Evolutionary conservation across 2,329 filamentous ascomycete species (phyloP).

Genomic region (Setomelanomma holmii): DNA sequence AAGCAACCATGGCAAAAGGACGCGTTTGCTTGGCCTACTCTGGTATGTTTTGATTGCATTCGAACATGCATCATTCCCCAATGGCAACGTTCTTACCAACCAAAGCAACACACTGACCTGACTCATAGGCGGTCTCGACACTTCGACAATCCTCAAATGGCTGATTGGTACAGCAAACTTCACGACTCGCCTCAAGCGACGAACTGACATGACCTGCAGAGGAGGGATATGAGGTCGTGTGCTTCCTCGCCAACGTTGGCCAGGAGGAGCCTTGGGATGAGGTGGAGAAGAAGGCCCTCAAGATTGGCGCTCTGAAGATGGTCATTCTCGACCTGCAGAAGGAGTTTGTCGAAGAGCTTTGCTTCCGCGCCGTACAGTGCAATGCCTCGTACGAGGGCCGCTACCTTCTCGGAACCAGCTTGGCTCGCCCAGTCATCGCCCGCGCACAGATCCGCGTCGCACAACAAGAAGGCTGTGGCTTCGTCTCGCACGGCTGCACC

Average conservation of each 20-base stretch:
- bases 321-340: conserved; percentile 69
- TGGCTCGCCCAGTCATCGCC: conserved; percentile 75
- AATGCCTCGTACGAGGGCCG: conserved; percentile 65
- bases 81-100: not conserved
- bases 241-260: conserved; percentile 64
- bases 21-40: conserved; percentile 60
- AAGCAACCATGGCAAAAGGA: conserved; percentile 46
- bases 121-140: conserved; percentile 62
- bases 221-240: conserved; percentile 68
- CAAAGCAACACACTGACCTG: conserved; percentile 26
- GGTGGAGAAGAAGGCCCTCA: conserved; percentile 74
- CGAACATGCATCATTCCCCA: not conserved
- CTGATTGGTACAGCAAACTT: conserved; percentile 38
- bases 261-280: conserved; percentile 63
- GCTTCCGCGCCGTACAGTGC: conserved; percentile 80
- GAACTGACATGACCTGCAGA: conserved; percentile 41
- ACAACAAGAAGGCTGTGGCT: conserved; percentile 65
- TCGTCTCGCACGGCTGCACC: conserved; percentile 56
- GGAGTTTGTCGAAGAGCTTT: conserved; percentile 82
- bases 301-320: conserved; percentile 72
- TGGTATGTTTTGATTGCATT: conserved; percentile 33
- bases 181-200: not conserved
- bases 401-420: conserved; percentile 61
- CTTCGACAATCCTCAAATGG: conserved; percentile 56
- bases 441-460: conserved; percentile 70